Evolutionary conservation across 257 asterid genomes (phyloP), one percentile per base, ranked within the genome.

Genomic region (Jasminum sambac): DNA sequence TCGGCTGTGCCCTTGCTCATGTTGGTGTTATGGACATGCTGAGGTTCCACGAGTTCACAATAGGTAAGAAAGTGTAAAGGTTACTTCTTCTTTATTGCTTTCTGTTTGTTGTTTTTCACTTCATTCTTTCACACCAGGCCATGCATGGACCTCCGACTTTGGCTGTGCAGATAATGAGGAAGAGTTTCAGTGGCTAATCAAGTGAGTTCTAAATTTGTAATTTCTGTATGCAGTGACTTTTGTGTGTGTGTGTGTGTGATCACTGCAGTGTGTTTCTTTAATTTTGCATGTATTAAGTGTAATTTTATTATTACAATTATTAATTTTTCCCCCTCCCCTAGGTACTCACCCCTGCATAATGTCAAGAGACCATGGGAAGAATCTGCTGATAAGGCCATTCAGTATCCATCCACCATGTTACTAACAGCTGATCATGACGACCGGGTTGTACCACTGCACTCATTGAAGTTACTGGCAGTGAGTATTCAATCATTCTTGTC

Each of bases 21-120:
- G 98, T 89, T 83, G 99, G 98, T 70, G 99, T 95, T 19, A 95
- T 89, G 98, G 98, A 95, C 83, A 91, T 95, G 99, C 90, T 95
- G 46, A 90, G 99, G 70, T 95, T 95, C 77, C 99, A 95, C 87
- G 91, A 88, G 80, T 95, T 95, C 68, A 95, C 99, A 30, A 95
- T 95, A 58, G 99, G 99, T 94, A 65, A 79, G 89, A 63, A 9
- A 8, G 26, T 66, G 37, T 48, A 19, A 2, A 25, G 8, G 17
- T 23, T 30, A 2, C 25, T 67, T 64, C 50, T 73, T 19, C 4
- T 77, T 11, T 66, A 42, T 23, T 69, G 6, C 46, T 30, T 42
- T 71, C 26, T 63, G 24, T 11, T 40, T 43, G 36, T 30, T 60
- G 44, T 50, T 62, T 62, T 12, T 39, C 46, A 55, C 23, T 17